Percentiles rank a stretch among this genome's conserved stretches.
Evolutionary conservation across 331 rosid genomes (phyloP).

Genomic region (Acacia concinna): DNA sequence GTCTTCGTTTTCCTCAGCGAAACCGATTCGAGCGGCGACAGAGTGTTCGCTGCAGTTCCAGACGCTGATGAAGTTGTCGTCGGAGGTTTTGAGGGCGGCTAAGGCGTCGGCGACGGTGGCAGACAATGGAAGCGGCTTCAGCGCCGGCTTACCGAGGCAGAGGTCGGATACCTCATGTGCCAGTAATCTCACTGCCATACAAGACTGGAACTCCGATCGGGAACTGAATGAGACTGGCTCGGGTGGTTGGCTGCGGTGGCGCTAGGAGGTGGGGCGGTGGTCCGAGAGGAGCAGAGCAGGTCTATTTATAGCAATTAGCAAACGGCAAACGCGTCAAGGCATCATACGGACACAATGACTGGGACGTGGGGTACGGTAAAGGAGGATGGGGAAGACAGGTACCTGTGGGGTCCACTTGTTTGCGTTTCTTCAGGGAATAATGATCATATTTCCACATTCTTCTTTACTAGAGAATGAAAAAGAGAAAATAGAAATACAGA

Average conservation of each 20-base stretch:
- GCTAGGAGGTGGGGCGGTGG: not conserved
- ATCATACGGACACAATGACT: not conserved
- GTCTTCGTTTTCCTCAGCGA: not conserved
- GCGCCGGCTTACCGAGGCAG: constrained; percentile 95
- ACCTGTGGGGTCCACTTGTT: not conserved
- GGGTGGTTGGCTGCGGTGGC: not conserved
- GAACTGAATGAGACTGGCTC: not conserved
- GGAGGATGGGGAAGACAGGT: not conserved
- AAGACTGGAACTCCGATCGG: constrained; percentile 13
- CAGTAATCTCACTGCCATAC: constrained; percentile 93
- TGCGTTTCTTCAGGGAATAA: not conserved
- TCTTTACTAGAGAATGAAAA: too few relatives aligned
- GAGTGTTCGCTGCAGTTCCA: constrained; percentile 60
- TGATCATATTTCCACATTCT: not conserved
- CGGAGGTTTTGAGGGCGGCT: constrained; percentile 57
- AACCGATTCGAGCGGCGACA: not conserved
- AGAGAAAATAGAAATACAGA: too few relatives aligned
- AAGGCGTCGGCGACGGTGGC: constrained; percentile 76
- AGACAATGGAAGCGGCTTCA: constrained; percentile 66
- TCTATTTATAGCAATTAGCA: constrained; percentile 5
- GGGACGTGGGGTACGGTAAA: not conserved
- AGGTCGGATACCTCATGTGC: constrained; percentile 85
- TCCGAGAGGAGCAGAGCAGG: not conserved
- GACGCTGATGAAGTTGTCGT: constrained; percentile 69
- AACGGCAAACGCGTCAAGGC: not conserved